Percentiles rank a stretch among this genome's conserved stretches.
phyloP scores from a whole-genome alignment of 2,329 filamentous ascomycete species.

The Lomentospora prolificans region DNA sequence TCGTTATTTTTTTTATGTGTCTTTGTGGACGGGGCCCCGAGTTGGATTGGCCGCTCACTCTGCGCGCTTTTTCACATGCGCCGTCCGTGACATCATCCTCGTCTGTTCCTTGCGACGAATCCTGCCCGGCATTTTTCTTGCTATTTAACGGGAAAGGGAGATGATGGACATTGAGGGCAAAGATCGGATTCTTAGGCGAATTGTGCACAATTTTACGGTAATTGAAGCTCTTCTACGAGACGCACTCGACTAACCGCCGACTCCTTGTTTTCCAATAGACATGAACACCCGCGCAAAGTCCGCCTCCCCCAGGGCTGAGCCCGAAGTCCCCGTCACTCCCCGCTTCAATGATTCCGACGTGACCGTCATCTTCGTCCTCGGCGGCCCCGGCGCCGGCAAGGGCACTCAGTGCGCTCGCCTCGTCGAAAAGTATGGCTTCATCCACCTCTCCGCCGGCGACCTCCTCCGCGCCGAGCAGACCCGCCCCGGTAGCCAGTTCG shows the following conservation, averaged over 20 bases:
- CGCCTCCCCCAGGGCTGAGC: background rate
- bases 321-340: conserved; percentile 30
- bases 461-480: conserved; percentile 89
- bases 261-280: background rate
- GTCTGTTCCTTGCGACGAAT: no score
- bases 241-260: conserved; percentile 17
- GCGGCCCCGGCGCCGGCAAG: conserved; percentile 90
- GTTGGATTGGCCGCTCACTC: background rate
- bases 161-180: no score
- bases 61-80: background rate
- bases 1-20: background rate
- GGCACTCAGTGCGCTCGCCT: conserved; percentile 90
- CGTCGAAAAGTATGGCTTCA: conserved; percentile 81
- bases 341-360: conserved; percentile 68
- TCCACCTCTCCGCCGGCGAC: conserved; percentile 87
- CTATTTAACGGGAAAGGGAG: no score
- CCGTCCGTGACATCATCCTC: background rate
- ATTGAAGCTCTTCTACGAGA: no score
- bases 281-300: background rate
- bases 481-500: conserved; percentile 76
- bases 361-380: conserved; percentile 93
- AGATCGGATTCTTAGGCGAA: no score
- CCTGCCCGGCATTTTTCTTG: no score
- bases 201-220: no score
- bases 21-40: background rate